phyloP scores from a whole-genome alignment of 306 rosid species.

The Spatholobus suberectus region DNA sequence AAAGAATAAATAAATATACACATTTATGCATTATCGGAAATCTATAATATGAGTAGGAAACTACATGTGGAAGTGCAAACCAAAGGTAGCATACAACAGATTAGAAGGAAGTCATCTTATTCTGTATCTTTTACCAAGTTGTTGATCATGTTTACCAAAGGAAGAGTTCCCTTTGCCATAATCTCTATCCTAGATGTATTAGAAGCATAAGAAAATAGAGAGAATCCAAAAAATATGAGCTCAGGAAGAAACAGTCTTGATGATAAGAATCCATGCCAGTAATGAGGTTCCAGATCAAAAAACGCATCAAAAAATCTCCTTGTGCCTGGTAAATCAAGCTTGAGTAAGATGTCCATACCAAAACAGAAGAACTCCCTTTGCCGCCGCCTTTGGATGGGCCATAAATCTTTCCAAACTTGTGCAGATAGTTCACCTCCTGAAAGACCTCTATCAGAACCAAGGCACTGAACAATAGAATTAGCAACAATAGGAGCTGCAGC shows the following conservation, averaged over 20 bases:
- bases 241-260: constrained; percentile 94
- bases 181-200: constrained; percentile 87
- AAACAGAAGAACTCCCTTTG: constrained; percentile 99
- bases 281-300: constrained; percentile 91
- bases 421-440: constrained; percentile 67
- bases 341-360: constrained; percentile 93
- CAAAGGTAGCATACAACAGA: constrained; percentile 58
- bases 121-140: constrained; percentile 87
- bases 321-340: constrained; percentile 89
- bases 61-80: constrained; percentile 38
- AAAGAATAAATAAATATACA: constrained; percentile 26
- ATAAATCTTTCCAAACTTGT: constrained; percentile 86
- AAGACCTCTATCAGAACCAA: constrained; percentile 65
- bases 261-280: constrained; percentile 98
- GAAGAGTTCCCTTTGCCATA: constrained; percentile 95
- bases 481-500: constrained; percentile 97
- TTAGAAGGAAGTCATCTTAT: constrained; percentile 46
- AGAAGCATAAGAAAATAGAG: constrained; percentile 93
- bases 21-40: constrained; percentile 32
- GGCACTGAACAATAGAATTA: constrained; percentile 72
- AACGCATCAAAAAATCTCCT: constrained; percentile 90
- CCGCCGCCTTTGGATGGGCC: constrained; percentile 93
- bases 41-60: constrained; percentile 47
- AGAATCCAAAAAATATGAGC: constrained; percentile 75
- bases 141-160: constrained; percentile 90